phyloP scores from a whole-genome alignment of 2,329 filamentous ascomycete species.

The Escovopsis weberi region DNA sequence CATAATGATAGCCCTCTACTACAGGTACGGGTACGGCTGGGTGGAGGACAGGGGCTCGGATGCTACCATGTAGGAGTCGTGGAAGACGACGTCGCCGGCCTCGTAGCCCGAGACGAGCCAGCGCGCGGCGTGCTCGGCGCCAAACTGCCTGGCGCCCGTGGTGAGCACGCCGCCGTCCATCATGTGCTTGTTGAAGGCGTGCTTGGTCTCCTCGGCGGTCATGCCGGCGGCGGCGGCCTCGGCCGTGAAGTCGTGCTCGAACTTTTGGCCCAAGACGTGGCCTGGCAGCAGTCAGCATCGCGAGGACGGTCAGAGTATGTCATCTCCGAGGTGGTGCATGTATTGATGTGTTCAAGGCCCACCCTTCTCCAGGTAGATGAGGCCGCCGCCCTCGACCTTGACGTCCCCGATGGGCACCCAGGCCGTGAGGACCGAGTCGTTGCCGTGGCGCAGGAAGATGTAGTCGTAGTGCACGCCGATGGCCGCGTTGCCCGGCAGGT shows the following conservation, averaged over 20 bases:
- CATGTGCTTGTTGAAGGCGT: slow-evolving; percentile 45
- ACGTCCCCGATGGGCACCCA: slow-evolving; percentile 44
- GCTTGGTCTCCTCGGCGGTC: slow-evolving; percentile 33
- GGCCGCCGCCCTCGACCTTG: slow-evolving; percentile 36
- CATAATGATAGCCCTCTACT: neutral
- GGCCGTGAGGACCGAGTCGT: slow-evolving; percentile 38
- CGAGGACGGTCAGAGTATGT: too few relatives aligned
- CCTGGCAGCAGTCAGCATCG: slow-evolving; percentile 1
- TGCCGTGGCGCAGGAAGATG: slow-evolving; percentile 40
- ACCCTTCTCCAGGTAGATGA: slow-evolving; percentile 43
- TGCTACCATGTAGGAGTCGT: slow-evolving; percentile 20
- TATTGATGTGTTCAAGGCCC: neutral
- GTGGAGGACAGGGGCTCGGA: too few relatives aligned
- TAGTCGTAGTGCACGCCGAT: slow-evolving; percentile 49
- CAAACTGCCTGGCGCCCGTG: slow-evolving; percentile 6
- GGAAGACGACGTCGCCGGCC: slow-evolving; percentile 26
- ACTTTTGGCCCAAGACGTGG: slow-evolving; percentile 26
- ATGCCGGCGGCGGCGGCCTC: slow-evolving; percentile 34
- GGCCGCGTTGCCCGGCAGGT: slow-evolving; percentile 39
- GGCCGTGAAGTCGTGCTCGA: slow-evolving; percentile 33
- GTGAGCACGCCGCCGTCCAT: slow-evolving; percentile 38
- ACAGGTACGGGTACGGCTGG: neutral
- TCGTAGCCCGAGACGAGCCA: slow-evolving; percentile 25
- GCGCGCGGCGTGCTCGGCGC: slow-evolving; percentile 9
- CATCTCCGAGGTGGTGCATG: too few relatives aligned